Conservation (phyloP, 129 eudicot genomes). For the Flaveria sonorensis region DNA sequence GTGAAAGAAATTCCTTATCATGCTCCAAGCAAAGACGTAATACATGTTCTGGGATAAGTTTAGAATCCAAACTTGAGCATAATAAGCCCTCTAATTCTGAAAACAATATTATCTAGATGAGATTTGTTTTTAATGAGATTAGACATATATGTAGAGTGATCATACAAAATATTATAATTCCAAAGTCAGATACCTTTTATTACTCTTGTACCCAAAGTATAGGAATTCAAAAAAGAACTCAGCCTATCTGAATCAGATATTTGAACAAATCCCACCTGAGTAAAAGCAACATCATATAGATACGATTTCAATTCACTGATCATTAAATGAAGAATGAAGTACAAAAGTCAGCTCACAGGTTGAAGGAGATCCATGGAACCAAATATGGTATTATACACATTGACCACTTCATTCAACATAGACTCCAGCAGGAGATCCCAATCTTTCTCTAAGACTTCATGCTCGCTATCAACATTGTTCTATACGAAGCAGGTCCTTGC, state of each 20-base stretch:
- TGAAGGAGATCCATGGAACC: conserved; percentile 73
- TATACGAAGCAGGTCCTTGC: conserved; percentile 22
- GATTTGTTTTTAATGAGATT: conserved; percentile 4
- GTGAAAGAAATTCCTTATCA: conserved; percentile 39
- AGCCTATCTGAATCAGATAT: conserved; percentile 61
- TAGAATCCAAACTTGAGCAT: conserved; percentile 66
- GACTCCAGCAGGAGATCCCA: conserved; percentile 62
- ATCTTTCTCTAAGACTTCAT: conserved; percentile 47
- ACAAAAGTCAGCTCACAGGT: conserved; percentile 49
- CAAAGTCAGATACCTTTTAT: conserved; percentile 42
- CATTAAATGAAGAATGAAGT: neutral
- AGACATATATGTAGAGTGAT: neutral
- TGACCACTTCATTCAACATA: conserved; percentile 54
- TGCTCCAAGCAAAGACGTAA: conserved; percentile 82
- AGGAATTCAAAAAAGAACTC: conserved; percentile 62
- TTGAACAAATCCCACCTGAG: conserved; percentile 63
- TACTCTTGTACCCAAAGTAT: conserved; percentile 60
- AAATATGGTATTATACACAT: conserved; percentile 56
- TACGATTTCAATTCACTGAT: neutral
- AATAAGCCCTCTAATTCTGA: conserved; percentile 60
- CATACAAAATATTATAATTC: neutral
- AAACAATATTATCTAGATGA: conserved; percentile 16
- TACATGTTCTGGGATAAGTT: conserved; percentile 76
- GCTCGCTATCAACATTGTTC: conserved; percentile 49
- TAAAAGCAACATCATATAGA: conserved; percentile 24